Conservation (phyloP, 495 filamentous ascomycete species). For the Viridothelium virens region DNA sequence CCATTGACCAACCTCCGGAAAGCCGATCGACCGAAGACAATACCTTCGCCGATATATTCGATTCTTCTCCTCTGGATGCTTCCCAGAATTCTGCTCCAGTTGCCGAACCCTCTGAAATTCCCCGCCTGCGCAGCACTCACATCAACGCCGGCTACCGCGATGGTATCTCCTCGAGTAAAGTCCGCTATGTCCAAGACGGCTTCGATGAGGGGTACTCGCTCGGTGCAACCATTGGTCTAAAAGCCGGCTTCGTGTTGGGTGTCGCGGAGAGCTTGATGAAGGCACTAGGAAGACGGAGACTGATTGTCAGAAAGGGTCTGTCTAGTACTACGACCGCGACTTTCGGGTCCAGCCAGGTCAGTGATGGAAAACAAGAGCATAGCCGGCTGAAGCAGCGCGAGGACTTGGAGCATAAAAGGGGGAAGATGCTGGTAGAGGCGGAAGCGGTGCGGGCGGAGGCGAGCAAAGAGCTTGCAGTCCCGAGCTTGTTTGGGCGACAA, state of each 20-base stretch:
- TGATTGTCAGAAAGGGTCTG: slow-evolving; percentile 30
- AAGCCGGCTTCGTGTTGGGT: slow-evolving; percentile 62
- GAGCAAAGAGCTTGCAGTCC: slow-evolving; percentile 51
- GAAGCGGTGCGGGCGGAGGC: slow-evolving; percentile 45
- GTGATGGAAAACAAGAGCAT: slow-evolving; percentile 17
- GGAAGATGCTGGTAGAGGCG: slow-evolving; percentile 24
- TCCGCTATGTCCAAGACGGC: slow-evolving; percentile 61
- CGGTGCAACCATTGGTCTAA: slow-evolving; percentile 67
- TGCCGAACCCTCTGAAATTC: slow-evolving; percentile 57
- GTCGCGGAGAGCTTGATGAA: slow-evolving; percentile 56
- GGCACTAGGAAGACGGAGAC: slow-evolving; percentile 22
- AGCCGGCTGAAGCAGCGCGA: slow-evolving; percentile 16
- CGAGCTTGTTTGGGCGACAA: slow-evolving; percentile 53
- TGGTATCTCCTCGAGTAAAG: slow-evolving; percentile 67
- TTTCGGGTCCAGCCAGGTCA: background rate
- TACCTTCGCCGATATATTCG: slow-evolving; percentile 35
- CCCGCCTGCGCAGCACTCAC: slow-evolving; percentile 66
- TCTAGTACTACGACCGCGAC: slow-evolving; percentile 13
- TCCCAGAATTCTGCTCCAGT: slow-evolving; percentile 18
- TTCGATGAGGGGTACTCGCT: slow-evolving; percentile 84
- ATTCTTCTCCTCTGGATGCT: slow-evolving; percentile 26
- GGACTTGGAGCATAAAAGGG: slow-evolving; percentile 25
- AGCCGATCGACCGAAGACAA: slow-evolving; percentile 14
- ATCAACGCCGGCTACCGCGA: slow-evolving; percentile 85
- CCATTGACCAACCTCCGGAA: background rate